These are phyloP conservation scores for Bullera alba DNA, from an alignment of 768 basidiomycete genomes.

Conservation along the genomic window DNA sequence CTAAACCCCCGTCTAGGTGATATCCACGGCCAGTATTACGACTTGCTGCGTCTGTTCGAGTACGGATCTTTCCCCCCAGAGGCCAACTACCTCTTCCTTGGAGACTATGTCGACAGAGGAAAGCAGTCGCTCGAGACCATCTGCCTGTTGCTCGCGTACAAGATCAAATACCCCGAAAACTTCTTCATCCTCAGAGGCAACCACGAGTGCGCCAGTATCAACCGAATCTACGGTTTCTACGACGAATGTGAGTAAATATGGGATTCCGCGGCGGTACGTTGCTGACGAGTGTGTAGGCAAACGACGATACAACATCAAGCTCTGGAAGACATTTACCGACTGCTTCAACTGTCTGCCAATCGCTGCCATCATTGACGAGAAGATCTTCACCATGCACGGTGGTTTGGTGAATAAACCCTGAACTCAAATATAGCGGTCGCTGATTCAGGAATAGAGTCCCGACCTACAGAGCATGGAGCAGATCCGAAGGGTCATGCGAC, in stretches of 20 bases:
- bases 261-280: not conserved
- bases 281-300: conserved; percentile 63
- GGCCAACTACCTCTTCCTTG: conserved; percentile 99
- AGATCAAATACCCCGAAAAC: conserved; percentile 97
- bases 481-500: conserved; percentile 97
- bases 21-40: conserved; percentile 99
- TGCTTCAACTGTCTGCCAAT: conserved; percentile 99
- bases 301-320: conserved; percentile 99
- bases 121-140: conserved; percentile 99
- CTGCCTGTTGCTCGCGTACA: conserved; percentile 96
- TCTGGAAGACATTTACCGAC: conserved; percentile 99
- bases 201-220: conserved; percentile 99
- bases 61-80: conserved; percentile 99
- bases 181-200: conserved; percentile 99
- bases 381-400: conserved; percentile 99
- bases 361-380: conserved; percentile 99
- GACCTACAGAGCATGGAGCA: conserved; percentile 99
- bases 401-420: conserved; percentile 53
- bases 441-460: conserved; percentile 62
- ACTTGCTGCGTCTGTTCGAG: conserved; percentile 93
- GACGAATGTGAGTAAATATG: conserved; percentile 98
- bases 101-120: conserved; percentile 98
- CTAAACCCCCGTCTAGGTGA: too few relatives aligned
- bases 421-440: not conserved
- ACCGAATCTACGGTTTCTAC: conserved; percentile 99